Evolutionary conservation across 192 early-diverging fungal species (phyloP).

Genomic region (Rhizophagus prolifer): DNA sequence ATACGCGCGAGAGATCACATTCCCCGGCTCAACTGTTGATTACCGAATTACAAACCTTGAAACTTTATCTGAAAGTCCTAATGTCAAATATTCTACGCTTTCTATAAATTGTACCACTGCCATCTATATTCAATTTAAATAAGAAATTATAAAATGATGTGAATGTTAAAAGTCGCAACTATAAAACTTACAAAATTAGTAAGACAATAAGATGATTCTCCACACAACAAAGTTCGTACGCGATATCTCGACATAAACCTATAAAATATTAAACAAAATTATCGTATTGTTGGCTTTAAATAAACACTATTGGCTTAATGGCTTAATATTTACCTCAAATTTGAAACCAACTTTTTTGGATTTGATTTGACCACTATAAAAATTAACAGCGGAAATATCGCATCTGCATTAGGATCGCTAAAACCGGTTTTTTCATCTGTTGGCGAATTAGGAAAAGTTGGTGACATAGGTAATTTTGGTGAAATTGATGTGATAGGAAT

Average conservation of each 20-base stretch:
- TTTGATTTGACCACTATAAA: constrained; percentile 61
- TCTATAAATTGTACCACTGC: constrained; percentile 42
- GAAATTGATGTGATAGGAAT: neutral
- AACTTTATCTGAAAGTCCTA: constrained; percentile 12
- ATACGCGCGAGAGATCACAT: neutral
- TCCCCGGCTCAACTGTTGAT: neutral
- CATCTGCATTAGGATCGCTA: constrained; percentile 46
- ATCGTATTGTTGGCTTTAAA: neutral
- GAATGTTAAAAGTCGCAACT: too few species aligned
- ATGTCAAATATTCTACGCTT: constrained; percentile 4
- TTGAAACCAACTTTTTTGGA: constrained; percentile 62
- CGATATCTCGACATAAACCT: constrained; percentile 42
- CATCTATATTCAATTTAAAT: constrained; percentile 26
- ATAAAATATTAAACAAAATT: neutral
- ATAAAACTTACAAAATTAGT: constrained; percentile 41
- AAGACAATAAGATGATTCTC: constrained; percentile 45
- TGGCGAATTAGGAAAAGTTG: neutral
- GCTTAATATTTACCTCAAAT: constrained; percentile 44
- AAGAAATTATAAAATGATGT: neutral
- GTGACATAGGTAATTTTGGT: neutral
- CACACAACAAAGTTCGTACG: constrained; percentile 23
- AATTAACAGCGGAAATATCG: constrained; percentile 65
- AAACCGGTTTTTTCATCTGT: neutral
- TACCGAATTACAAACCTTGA: constrained; percentile 10
- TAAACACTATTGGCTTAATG: too few species aligned